A percentile compares a stretch with the other conserved stretches of the same genome.
Conservation (phyloP, 768 basidiomycete species). For the Rhodotorula paludigena region DNA sequence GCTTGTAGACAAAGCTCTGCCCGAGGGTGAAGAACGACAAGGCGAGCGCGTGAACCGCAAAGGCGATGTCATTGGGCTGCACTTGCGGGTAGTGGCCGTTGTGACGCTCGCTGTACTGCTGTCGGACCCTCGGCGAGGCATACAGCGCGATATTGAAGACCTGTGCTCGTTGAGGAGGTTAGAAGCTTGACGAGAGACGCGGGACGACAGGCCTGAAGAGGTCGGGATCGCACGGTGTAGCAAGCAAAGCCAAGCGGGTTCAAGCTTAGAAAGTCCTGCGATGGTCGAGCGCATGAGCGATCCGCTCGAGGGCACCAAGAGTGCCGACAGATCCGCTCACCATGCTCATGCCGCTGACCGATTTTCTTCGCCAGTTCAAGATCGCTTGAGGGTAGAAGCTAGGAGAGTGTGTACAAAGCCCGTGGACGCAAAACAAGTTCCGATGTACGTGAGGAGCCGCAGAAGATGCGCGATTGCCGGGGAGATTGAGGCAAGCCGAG, state of each 20-base stretch:
- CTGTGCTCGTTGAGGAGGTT: slow-evolving; percentile 5
- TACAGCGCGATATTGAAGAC: slow-evolving; percentile 47
- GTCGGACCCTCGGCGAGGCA: slow-evolving; percentile 44
- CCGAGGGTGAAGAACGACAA: slow-evolving; percentile 44
- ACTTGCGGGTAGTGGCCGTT: slow-evolving; percentile 48
- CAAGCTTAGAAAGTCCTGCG: slow-evolving; percentile 48
- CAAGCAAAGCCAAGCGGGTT: slow-evolving; percentile 49
- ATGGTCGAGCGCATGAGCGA: slow-evolving; percentile 28
- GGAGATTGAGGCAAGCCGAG: too few species aligned
- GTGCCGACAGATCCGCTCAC: neutral
- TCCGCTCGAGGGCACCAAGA: too few species aligned
- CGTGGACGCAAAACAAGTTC: too few species aligned
- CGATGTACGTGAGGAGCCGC: too few species aligned
- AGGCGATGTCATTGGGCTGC: slow-evolving; percentile 49
- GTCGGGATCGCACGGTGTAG: slow-evolving; percentile 29
- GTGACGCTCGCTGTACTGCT: slow-evolving; percentile 48
- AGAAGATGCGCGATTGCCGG: neutral
- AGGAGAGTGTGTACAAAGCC: neutral
- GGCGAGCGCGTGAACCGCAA: slow-evolving; percentile 47
- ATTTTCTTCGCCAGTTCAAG: slow-evolving; percentile 26
- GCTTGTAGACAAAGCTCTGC: slow-evolving; percentile 48
- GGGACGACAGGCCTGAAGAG: neutral
- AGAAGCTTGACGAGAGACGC: too few species aligned
- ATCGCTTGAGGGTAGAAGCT: slow-evolving; percentile 31
- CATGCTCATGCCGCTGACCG: slow-evolving; percentile 10